Evolutionary conservation across 176 grass and related monocot species (phyloP), one percentile per base, ranked within the genome.

Genomic region (Calamus simplicifolius): DNA sequence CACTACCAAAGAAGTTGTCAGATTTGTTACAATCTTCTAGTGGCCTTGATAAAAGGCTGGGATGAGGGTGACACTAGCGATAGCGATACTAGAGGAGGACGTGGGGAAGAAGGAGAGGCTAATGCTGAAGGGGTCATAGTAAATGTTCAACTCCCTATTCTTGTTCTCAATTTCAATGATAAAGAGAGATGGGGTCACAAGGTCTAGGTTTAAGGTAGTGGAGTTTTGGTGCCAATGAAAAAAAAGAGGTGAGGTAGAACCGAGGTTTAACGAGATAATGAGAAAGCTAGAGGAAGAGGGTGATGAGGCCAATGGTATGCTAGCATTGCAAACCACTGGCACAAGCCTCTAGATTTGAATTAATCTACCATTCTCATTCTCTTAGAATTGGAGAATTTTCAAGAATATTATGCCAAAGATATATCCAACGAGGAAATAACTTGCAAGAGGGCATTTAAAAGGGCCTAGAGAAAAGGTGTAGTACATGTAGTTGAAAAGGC

Each of bases 21-120:
- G 2, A 6, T 29, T 69, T 69, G 54, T 14, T 2, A 12, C 28
- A 10, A 53, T 69, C 66, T 49, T 69, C 4, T 27, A 4, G 29
- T 48, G 53, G 53, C 66, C 66, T 53, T 69, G 66, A 19, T 69
- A 69, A 30, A 69, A 69, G 18, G 53, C 66, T n/a, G 66, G 52
- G 19, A 69, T 28, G 54, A n/a, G 14, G 12, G 66, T 12, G 16
- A 21, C 5, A 25, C 49, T n/a, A n/a, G n/a, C n/a, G n/a, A n/a
- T n/a, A n/a, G n/a, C n/a, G n/a, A n/a, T n/a, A n/a, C n/a, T n/a
- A n/a, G 49, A n/a, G 16, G 16, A 19, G 49, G 49, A 29, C 18
- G 0, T 51, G 35, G 66, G 8, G 4, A 4, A 12, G 10, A 67
- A 54, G 50, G 30, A 48, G 53, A 69, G 29, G 53, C n/a, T 4